Evolutionary conservation across 2,329 filamentous ascomycete species (phyloP).

Genomic region (Chaetothyriales sp.): DNA sequence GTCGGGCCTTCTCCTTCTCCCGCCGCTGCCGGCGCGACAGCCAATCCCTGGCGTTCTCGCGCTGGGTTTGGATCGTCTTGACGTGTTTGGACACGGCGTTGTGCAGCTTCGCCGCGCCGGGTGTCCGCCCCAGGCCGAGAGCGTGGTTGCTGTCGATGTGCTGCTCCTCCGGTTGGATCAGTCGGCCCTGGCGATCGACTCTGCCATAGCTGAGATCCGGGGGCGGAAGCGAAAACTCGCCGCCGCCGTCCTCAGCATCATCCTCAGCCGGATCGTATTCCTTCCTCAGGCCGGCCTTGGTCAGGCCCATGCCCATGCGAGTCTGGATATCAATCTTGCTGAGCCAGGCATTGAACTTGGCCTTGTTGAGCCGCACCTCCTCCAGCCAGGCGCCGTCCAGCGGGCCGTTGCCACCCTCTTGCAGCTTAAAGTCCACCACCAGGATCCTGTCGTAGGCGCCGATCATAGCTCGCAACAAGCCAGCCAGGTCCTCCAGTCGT

Average conservation of each 20-base stretch:
- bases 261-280: background rate
- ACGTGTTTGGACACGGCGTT: background rate
- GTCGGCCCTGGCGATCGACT: background rate
- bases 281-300: background rate
- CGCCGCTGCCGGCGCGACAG: background rate
- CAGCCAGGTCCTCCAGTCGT: slow-evolving; percentile 11
- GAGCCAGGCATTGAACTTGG: background rate
- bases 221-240: background rate
- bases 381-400: slow-evolving; percentile 7
- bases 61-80: background rate
- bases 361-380: slow-evolving; percentile 4
- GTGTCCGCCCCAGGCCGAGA: background rate
- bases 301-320: background rate
- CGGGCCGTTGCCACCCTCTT: slow-evolving; percentile 13
- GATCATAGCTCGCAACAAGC: slow-evolving; percentile 20
- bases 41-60: background rate
- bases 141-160: background rate
- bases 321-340: background rate
- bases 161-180: background rate
- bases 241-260: background rate
- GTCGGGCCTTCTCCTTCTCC: background rate
- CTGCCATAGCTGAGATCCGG: background rate
- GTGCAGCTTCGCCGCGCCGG: background rate
- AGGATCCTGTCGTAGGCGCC: slow-evolving; percentile 21
- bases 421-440: slow-evolving; percentile 11